A percentile compares a stretch with the other conserved stretches of the same genome.
phyloP scores from a whole-genome alignment of 208 protist species.

The Porcisia deanei region DNA sequence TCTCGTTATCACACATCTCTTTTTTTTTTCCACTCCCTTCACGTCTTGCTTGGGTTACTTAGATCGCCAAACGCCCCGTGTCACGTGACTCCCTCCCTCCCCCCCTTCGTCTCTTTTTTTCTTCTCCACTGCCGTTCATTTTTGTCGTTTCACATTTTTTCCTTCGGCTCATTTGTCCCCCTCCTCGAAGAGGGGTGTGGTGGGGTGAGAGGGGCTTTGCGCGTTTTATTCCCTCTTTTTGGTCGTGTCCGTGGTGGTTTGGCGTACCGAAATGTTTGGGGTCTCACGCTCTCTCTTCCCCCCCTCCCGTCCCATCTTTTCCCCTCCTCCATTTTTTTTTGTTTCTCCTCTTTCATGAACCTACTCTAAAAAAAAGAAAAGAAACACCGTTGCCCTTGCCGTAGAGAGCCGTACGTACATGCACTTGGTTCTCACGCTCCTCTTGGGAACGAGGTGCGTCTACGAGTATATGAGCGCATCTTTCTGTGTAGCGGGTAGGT shows the following conservation, averaged over 20 bases:
- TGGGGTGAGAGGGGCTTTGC: background rate
- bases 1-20: background rate
- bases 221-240: background rate
- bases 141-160: background rate
- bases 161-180: background rate
- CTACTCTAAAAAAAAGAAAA: too few species aligned
- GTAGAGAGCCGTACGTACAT: background rate
- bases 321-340: background rate
- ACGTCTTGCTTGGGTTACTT: background rate
- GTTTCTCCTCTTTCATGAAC: background rate
- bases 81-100: background rate
- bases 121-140: slow-evolving; percentile 14
- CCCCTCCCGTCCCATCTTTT: background rate
- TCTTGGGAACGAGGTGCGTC: background rate
- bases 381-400: too few species aligned
- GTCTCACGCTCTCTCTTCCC: background rate
- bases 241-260: background rate
- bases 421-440: background rate
- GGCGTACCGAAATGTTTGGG: background rate
- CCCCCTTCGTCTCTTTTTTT: slow-evolving; percentile 7
- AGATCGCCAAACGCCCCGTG: background rate
- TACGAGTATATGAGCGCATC: background rate
- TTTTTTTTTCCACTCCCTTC: background rate
- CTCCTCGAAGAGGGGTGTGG: background rate
- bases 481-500: background rate